Evolutionary conservation across 768 basidiomycete species (phyloP), one percentile per base, ranked within the genome.

Genomic region (Flagelloscypha sp.): DNA sequence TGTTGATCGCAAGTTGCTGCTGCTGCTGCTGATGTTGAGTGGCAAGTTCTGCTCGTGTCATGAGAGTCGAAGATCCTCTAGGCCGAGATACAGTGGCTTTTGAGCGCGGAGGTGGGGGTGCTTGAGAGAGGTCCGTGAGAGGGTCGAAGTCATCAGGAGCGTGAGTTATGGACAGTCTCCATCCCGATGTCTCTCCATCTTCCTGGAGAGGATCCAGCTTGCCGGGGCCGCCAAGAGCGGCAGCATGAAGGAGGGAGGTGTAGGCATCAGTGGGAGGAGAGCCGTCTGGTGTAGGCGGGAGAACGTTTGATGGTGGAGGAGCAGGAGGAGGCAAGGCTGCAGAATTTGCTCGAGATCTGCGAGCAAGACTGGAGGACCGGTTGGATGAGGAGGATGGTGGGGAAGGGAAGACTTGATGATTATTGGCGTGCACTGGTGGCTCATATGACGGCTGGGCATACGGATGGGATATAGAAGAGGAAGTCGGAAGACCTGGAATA

Each of bases 261-360:
- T n/a, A n/a, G n/a, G n/a, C n/a, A n/a, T n/a, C n/a, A n/a, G n/a
- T 24, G 43, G 30, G 9, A 48, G 30, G 17, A 50, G 42, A 12
- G 54, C 40, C 24, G 53, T 59, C 54, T 17, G 79, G 76, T 1
- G 80, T 74, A 0, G 74, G 77, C 0, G 82, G 82, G 9, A 75
- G 61, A 3, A 75, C 67, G 30, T 66, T 62, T 12, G 65, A 61
- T 20, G 84, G 84, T 11, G 78, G 80, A 3, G 83, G 84, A 0
- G 64, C 69, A 27, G 74, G 67, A 9, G 79, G 79, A 5, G 79
- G 79, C 24, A 84, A 68, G 7, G 64, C 66, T 37, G 83, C 77
- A 27, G 65, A 55, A 7, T 65, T 55, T 37, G 79, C 69, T 38
- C 71, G 58, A 24, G 78, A 66, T 40, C 76, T 66, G 25, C 59